phyloP scores from a whole-genome alignment of 1,284 basidiomycete genomes.

The Microbotryum lychnidis-dioicae region DNA sequence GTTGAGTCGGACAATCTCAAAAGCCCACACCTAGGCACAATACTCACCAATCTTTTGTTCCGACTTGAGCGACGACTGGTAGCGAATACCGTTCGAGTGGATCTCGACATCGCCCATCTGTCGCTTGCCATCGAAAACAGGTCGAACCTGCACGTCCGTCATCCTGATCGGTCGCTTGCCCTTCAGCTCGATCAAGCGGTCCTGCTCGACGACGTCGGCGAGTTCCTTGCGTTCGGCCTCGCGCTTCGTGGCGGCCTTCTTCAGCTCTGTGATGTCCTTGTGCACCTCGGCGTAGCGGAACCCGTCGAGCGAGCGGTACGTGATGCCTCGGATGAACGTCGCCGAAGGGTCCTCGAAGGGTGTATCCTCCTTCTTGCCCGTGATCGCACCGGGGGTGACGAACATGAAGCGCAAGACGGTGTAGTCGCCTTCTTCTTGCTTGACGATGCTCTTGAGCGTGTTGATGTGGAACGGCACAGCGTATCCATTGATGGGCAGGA shows the following conservation, averaged over 20 bases:
- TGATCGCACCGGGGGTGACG: conserved; percentile 93
- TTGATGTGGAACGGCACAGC: conserved; percentile 98
- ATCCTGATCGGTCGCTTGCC: conserved; percentile 63
- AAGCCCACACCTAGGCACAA: neutral
- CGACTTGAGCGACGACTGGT: conserved; percentile 63
- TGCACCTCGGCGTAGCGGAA: conserved; percentile 81
- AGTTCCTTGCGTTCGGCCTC: conserved; percentile 97
- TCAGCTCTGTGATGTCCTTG: conserved; percentile 88
- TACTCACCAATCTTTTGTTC: conserved; percentile 80
- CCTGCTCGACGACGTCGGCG: conserved; percentile 96
- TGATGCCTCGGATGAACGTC: conserved; percentile 91
- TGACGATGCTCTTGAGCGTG: conserved; percentile 95
- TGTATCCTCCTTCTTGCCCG: conserved; percentile 98
- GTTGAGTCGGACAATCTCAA: neutral
- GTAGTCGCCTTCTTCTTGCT: conserved; percentile 92
- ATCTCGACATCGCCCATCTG: conserved; percentile 87
- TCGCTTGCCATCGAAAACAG: conserved; percentile 85
- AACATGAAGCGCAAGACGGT: conserved; percentile 96
- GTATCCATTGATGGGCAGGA: conserved; percentile 89
- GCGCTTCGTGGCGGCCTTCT: conserved; percentile 93
- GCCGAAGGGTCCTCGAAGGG: conserved; percentile 97
- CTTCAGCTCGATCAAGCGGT: conserved; percentile 75
- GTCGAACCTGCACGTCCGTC: conserved; percentile 87
- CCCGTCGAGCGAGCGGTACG: conserved; percentile 82
- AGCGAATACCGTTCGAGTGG: conserved; percentile 93